Base-by-base conservation (phyloP, 1,284 basidiomycete species). In the Ceratobasidium theobromae region DNA sequence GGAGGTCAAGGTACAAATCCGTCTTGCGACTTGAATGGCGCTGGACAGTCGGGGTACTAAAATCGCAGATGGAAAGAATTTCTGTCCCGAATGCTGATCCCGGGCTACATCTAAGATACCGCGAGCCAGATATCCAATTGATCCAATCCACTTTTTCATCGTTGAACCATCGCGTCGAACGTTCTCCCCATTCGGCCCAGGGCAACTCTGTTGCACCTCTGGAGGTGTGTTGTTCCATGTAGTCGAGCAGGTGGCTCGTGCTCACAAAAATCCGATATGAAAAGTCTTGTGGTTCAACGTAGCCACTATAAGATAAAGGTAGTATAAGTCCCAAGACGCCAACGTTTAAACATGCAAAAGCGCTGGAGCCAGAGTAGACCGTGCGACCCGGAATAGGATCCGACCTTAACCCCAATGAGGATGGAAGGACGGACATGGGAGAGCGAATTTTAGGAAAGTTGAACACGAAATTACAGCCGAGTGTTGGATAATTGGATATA, bases 171-270 rank as follows among this genome's bases (percentile, higher is more conserved):
- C 60, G 60, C 9, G 60, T 65, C 11, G 40, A 9, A 23, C n/a
- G 9, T n/a, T 65, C 60, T 9, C 60, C 60, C 60, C 60, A 65
- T 18, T 45, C 49, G 2, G n/a, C 21, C 60, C 60, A 65, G 4
- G 9, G 12, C 6, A 45, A 9, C 9, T 14, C 43, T n/a, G 6
- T 45, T 21, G 16, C 28, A 18, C 21, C 27, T 16, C 14, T 14
- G 3, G 21, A 23, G 25, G 18, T 25, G 6, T n/a, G n/a, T 25
- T 23, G 18, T 23, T 12, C 49, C 28, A 32, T 30, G 16, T 32
- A 32, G 16, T 52, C 27, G 14, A 33, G 30, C 28, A 52, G 28
- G 16, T n/a, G 11, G 14, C 27, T 30, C 4, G 14, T 32, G n/a
- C n/a, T 52, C 4, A 52, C 30, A 52, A 52, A 52, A 4, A 52